These are phyloP conservation scores for Blastobotrys robertii DNA, from an alignment of 805 yeast genomes.

Conservation along the genomic window DNA sequence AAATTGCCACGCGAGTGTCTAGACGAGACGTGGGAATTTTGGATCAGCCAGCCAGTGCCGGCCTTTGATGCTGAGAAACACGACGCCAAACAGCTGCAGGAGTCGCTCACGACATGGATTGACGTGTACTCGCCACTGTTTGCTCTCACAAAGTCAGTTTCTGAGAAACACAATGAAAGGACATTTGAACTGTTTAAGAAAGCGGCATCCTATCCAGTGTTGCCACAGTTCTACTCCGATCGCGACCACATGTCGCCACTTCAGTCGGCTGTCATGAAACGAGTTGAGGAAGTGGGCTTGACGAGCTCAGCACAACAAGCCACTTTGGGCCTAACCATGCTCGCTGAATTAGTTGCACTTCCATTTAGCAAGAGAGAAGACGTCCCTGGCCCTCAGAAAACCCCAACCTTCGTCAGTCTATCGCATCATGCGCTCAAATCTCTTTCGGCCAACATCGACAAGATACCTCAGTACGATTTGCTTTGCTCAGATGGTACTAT, in stretches of 20 bases:
- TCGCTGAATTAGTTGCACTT: slow-evolving; percentile 10
- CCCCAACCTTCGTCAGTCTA: slow-evolving; percentile 12
- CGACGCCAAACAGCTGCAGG: slow-evolving; percentile 37
- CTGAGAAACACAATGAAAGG: slow-evolving; percentile 33
- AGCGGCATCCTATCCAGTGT: slow-evolving; percentile 62
- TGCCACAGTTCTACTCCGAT: slow-evolving; percentile 52
- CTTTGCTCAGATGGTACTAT: slow-evolving; percentile 5
- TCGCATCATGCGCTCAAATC: slow-evolving; percentile 4
- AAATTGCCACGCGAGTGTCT: slow-evolving; percentile 9
- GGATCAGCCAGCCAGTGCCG: slow-evolving; percentile 30
- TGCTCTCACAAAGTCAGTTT: slow-evolving; percentile 27
- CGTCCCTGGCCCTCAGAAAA: slow-evolving; percentile 3
- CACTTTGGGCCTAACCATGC: slow-evolving; percentile 6
- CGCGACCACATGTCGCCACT: slow-evolving; percentile 47
- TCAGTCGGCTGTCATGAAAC: slow-evolving; percentile 49
- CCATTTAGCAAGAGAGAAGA: slow-evolving; percentile 9
- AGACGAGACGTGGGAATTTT: slow-evolving; percentile 24
- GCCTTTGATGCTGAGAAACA: slow-evolving; percentile 23
- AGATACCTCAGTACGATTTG: background rate
- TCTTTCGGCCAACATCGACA: slow-evolving; percentile 3
- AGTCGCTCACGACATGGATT: slow-evolving; percentile 47
- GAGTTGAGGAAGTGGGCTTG: slow-evolving; percentile 29
- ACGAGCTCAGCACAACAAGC: slow-evolving; percentile 1
- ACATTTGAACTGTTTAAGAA: slow-evolving; percentile 53
- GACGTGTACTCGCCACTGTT: slow-evolving; percentile 43